phyloP scores from a whole-genome alignment of 1,284 basidiomycete genomes.

The Ustilago nuda region DNA sequence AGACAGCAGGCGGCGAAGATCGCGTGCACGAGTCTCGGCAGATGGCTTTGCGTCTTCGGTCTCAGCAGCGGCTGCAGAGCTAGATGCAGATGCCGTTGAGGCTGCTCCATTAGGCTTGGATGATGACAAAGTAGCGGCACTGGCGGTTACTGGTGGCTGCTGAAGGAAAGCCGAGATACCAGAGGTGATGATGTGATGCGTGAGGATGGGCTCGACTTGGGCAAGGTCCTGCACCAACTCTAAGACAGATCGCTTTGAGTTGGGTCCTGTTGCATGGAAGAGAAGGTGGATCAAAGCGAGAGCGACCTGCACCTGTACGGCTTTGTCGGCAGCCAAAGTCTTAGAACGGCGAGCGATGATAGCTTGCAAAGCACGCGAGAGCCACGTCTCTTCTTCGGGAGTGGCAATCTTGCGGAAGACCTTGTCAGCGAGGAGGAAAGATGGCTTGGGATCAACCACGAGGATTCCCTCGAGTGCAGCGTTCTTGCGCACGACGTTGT shows the following conservation, averaged over 20 bases:
- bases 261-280: constrained; percentile 43
- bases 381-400: constrained; percentile 57
- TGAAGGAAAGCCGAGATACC: constrained; percentile 47
- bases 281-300: constrained; percentile 50
- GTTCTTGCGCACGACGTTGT: constrained; percentile 35
- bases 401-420: constrained; percentile 60
- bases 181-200: constrained; percentile 39
- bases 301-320: constrained; percentile 34
- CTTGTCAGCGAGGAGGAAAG: constrained; percentile 66
- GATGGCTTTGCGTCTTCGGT: constrained; percentile 45
- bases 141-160: constrained; percentile 6
- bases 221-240: constrained; percentile 30
- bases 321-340: constrained; percentile 37
- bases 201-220: constrained; percentile 35
- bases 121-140: constrained; percentile 14
- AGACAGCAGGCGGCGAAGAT: constrained; percentile 47
- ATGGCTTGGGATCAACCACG: constrained; percentile 56
- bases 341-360: constrained; percentile 23
- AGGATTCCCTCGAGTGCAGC: constrained; percentile 49
- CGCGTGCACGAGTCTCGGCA: constrained; percentile 43
- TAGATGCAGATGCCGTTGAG: constrained; percentile 12
- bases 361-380: constrained; percentile 48
- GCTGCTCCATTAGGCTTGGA: constrained; percentile 32
- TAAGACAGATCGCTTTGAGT: constrained; percentile 33
- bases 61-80: constrained; percentile 26